Base-by-base conservation (phyloP, 192 early-diverging fungal genomes). In the Coemansia reversa region DNA sequence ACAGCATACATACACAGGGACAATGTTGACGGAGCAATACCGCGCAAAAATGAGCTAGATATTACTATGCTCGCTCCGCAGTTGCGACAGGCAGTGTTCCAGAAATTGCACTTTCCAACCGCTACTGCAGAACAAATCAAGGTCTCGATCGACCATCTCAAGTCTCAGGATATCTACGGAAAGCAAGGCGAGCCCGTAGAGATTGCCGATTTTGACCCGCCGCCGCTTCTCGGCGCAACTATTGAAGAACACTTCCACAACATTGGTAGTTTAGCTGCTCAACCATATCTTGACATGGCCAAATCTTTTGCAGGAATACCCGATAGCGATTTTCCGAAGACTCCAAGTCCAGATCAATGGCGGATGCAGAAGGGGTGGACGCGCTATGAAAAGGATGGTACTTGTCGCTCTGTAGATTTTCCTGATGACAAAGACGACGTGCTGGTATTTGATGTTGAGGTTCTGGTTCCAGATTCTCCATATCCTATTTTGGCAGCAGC, bases 401-500 rank as follows among this genome's bases (percentile, higher is more conserved):
- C 65, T 14, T 56, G 50, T 6, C 25, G 23, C 6, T 24, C 30
- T 20, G 89, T 92, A 0, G 76, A 58, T 1, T 58, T 54, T 18
- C 76, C 78, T 2, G 81, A 78, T 32, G 86, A 88, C 1, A 60
- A 62, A 18, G 92, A 90, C 29, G 84, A 85, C 24, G 81, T 81
- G 7, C 66, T 97, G 51, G 89, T 92, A 14, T 93, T 97, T 75
- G 95, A 96, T 73, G 88, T 92, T 5, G 95, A 98, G 76, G 87
- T 89, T 0, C 62, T 95, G 7, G 84, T 87, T 4, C 75, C 70
- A 9, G 73, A 90, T 25, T 86, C 89, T 24, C 88, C 85, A 27
- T 92, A 84, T 42, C 90, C 96, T 16, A 80, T 91, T 4, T 80
- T 98, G 62, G 97, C 97, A 0, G 83, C 84, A 3, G 97, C 94